Conservation (phyloP, 352 stramenopile genomes). For the Bremia lactucae region DNA sequence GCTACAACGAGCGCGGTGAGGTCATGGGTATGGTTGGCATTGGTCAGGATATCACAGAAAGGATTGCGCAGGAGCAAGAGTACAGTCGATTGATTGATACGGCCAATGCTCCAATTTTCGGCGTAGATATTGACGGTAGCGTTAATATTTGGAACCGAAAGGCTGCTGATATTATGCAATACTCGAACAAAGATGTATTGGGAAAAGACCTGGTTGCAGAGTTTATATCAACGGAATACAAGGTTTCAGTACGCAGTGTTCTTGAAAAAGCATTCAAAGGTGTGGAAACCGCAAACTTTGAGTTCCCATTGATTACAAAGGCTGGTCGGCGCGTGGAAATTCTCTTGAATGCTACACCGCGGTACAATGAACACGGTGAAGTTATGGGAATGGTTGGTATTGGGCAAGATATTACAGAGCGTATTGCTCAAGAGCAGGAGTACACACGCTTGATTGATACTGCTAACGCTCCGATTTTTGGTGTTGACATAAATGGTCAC, state of each 20-base stretch:
- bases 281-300: too few species aligned
- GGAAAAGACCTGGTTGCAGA: constrained; percentile 53
- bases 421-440: too few species aligned
- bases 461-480: constrained; percentile 60
- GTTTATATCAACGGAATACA: constrained; percentile 29
- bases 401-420: too few species aligned
- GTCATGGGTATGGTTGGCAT: too few species aligned
- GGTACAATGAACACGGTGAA: too few species aligned
- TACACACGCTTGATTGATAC: constrained; percentile 62
- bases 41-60: too few species aligned
- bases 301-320: too few species aligned
- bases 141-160: constrained; percentile 78
- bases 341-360: too few species aligned
- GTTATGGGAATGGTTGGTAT: too few species aligned
- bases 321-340: too few species aligned
- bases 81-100: constrained; percentile 84
- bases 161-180: constrained; percentile 72
- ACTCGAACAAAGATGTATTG: constrained; percentile 68
- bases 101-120: constrained; percentile 84
- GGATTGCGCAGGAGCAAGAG: too few species aligned
- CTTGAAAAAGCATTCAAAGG: too few species aligned
- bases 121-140: constrained; percentile 35
- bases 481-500: constrained; percentile 40
- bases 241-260: constrained; percentile 14
- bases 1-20: neutral